Percentiles rank a stretch among this genome's conserved stretches.
phyloP scores from a whole-genome alignment of 768 basidiomycete genomes.

The Boletus rubroflammeus region DNA sequence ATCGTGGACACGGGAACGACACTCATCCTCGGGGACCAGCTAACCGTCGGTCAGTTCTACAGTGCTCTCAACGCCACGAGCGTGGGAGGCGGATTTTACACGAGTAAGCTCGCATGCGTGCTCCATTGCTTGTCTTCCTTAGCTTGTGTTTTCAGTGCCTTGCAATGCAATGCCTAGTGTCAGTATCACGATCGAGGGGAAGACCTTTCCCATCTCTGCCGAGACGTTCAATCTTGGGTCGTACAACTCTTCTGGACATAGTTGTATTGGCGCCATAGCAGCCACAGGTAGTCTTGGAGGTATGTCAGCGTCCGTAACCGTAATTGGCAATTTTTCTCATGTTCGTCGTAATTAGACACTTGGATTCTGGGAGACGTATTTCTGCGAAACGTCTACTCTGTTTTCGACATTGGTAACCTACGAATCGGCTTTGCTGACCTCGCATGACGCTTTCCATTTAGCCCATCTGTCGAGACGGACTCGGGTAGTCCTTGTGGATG shows the following conservation, averaged over 20 bases:
- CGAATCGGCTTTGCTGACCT: constrained; percentile 41
- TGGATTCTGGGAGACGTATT: constrained; percentile 41
- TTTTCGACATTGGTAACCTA: constrained; percentile 39
- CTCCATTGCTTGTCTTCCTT: not conserved
- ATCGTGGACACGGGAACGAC: constrained; percentile 52
- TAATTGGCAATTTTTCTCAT: not conserved
- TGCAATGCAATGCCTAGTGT: constrained; percentile 24
- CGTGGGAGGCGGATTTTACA: constrained; percentile 36
- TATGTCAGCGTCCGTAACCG: constrained; percentile 3
- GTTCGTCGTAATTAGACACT: constrained; percentile 12
- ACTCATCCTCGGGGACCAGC: constrained; percentile 39
- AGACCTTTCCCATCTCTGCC: constrained; percentile 28
- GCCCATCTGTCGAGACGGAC: not conserved
- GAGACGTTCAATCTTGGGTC: constrained; percentile 38
- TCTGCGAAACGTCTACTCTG: constrained; percentile 44
- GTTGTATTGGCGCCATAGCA: constrained; percentile 21
- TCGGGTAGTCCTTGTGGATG: not conserved
- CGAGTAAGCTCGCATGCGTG: constrained; percentile 15
- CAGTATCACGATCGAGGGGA: constrained; percentile 35
- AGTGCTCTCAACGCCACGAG: constrained; percentile 27
- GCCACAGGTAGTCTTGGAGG: constrained; percentile 16
- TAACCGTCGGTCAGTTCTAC: constrained; percentile 34
- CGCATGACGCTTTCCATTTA: constrained; percentile 7
- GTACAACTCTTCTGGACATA: constrained; percentile 4
- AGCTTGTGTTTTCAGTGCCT: constrained; percentile 16